Base-by-base conservation (phyloP, 495 filamentous ascomycete species). In the Hypoxylon cercidicola region DNA sequence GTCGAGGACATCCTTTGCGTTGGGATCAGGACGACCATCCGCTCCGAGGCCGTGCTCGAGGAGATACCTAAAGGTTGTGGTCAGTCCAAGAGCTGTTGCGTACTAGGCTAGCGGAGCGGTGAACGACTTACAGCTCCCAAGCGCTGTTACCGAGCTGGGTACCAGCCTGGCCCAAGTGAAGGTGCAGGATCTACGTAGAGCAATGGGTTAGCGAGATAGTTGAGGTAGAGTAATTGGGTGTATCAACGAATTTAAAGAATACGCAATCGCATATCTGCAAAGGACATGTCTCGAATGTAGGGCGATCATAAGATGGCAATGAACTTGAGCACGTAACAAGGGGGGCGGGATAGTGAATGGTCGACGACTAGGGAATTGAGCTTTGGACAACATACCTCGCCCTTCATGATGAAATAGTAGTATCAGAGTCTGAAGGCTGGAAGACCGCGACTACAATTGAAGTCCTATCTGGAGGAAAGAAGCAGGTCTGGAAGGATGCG, bases 91-190 rank as follows among this genome's bases (percentile, higher is more conserved):
- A 40, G n/a, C 12, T 25, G 13, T 50, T 47, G 25, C 30, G 51
- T 30, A 49, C 39, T 50, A 25, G 45, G 19, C 20, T 37, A 39
- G 23, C 13, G 25, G 19, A 53, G 80, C 81, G 81, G 80, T 82
- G 79, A 75, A 67, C 44, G 46, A 85, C 90, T 73, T 88, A 94
- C 92, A 97, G 88, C 80, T 97, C 93, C 93, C 93, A 97, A 61
- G 92, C 92, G 75, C 89, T 92, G 83, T 94, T 95, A 73, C 93
- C 93, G 50, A 97, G 89, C 89, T 97, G 93, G 62, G 84, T 87
- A 81, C 93, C 93, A 81, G 93, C 93, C 83, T 97, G 93, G 82
- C 93, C 93, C 74, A 97, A 87, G 76, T 97, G 92, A 72, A 97
- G 82, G 77, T 97, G 93, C 73, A 90, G 88, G 75, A 97, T 85